A percentile compares a stretch with the other conserved stretches of the same genome.
Evolutionary conservation across 805 yeast species (phyloP).

Genomic region (Saccharomycopsis babjevae): DNA sequence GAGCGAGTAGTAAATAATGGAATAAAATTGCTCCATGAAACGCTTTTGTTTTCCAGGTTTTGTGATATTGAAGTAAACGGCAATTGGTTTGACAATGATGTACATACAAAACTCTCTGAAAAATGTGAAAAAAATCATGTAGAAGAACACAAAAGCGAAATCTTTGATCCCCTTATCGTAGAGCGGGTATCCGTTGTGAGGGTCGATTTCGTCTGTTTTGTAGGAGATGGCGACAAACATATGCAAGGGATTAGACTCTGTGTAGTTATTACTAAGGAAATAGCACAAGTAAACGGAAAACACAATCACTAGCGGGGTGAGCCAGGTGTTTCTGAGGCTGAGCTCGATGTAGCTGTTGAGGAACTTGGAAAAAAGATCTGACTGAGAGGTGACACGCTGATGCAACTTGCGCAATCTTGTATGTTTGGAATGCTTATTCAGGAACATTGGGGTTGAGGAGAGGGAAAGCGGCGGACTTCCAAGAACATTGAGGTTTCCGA

Average conservation of each 20-base stretch:
- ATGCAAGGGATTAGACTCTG: slow-evolving; percentile 51
- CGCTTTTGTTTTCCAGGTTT: slow-evolving; percentile 53
- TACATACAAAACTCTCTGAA: slow-evolving; percentile 88
- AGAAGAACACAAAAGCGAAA: slow-evolving; percentile 64
- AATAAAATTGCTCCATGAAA: slow-evolving; percentile 89
- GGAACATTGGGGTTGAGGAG: slow-evolving; percentile 1
- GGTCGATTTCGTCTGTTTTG: slow-evolving; percentile 46
- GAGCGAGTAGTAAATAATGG: slow-evolving; percentile 67
- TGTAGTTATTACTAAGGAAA: slow-evolving; percentile 45
- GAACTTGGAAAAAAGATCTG: slow-evolving; percentile 12
- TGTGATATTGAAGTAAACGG: slow-evolving; percentile 40
- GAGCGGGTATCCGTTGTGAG: slow-evolving; percentile 26
- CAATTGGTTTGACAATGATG: slow-evolving; percentile 62
- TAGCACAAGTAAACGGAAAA: slow-evolving; percentile 33
- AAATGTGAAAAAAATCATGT: slow-evolving; percentile 83
- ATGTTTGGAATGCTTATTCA: slow-evolving; percentile 7
- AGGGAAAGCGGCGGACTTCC: slow-evolving; percentile 9
- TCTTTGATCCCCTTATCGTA: slow-evolving; percentile 88
- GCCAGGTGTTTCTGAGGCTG: slow-evolving; percentile 53
- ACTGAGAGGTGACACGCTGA: slow-evolving; percentile 4
- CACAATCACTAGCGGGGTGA: slow-evolving; percentile 49
- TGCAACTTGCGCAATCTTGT: slow-evolving; percentile 9
- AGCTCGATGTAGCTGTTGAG: slow-evolving; percentile 14
- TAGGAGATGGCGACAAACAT: slow-evolving; percentile 59
- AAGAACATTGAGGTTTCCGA: slow-evolving; percentile 14